Evolutionary conservation across 2,329 filamentous ascomycete species (phyloP).

Genomic region (Parasarocladium wereldwijsianum): DNA sequence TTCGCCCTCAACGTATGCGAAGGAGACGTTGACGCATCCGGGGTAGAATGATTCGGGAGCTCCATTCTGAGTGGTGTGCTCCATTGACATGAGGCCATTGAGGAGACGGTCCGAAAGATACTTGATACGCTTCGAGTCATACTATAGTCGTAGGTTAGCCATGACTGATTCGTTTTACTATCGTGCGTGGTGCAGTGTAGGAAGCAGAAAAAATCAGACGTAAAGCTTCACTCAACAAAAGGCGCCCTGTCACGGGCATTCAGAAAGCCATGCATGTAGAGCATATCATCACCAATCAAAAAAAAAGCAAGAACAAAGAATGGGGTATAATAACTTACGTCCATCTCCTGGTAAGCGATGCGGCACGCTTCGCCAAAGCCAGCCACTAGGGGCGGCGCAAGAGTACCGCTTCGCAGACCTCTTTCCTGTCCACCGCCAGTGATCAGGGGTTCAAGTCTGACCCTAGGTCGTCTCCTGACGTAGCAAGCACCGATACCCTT

Average conservation of each 20-base stretch:
- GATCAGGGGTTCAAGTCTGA: constrained; percentile 91
- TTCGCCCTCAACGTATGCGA: constrained; percentile 96
- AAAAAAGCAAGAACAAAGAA: constrained; percentile 10
- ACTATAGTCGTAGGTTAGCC: constrained; percentile 39
- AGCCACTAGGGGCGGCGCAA: constrained; percentile 76
- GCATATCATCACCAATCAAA: constrained; percentile 58
- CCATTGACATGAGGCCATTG: constrained; percentile 70
- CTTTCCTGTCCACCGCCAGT: constrained; percentile 92
- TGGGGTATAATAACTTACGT: constrained; percentile 46
- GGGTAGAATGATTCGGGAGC: constrained; percentile 76
- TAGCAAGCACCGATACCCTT: constrained; percentile 97
- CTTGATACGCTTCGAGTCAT: constrained; percentile 77
- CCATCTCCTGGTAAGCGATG: constrained; percentile 78
- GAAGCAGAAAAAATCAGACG: constrained; percentile 34
- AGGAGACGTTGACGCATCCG: constrained; percentile 95
- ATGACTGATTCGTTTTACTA: not conserved
- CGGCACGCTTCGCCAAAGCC: constrained; percentile 94
- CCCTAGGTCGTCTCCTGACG: constrained; percentile 79
- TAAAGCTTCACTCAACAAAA: constrained; percentile 51
- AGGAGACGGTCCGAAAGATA: constrained; percentile 70
- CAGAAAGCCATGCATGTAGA: constrained; percentile 86
- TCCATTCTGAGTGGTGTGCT: constrained; percentile 87
- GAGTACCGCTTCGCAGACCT: constrained; percentile 83
- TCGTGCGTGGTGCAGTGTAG: not conserved
- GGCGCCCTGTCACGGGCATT: constrained; percentile 50